A percentile compares a stretch with the other conserved stretches of the same genome.
These are phyloP conservation scores for Hypoxylon sp. DNA, from an alignment of 2,329 filamentous ascomycete genomes.

Conservation along the genomic window DNA sequence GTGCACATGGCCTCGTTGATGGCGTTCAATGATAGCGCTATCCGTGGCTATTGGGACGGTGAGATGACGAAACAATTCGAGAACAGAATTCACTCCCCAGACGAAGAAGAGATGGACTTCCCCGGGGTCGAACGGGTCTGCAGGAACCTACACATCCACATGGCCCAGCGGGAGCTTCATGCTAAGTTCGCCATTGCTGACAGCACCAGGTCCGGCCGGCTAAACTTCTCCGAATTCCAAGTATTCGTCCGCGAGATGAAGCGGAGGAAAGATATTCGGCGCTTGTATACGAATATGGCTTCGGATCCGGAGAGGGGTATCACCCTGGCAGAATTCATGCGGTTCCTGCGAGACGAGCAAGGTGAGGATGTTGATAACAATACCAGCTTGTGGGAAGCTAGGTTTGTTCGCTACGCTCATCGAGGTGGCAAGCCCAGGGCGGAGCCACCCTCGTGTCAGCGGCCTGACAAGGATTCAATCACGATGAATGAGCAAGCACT, in stretches of 20 bases:
- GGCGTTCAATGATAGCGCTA: conserved; percentile 85
- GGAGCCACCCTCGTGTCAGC: conserved; percentile 59
- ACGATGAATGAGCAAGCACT: conserved; percentile 86
- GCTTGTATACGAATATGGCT: conserved; percentile 77
- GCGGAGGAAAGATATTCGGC: conserved; percentile 83
- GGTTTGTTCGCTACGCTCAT: conserved; percentile 79
- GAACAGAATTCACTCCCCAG: conserved; percentile 64
- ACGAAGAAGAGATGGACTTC: conserved; percentile 82
- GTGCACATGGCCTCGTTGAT: conserved; percentile 92
- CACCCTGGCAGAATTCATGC: conserved; percentile 79
- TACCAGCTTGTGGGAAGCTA: conserved; percentile 75
- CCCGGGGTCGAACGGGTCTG: conserved; percentile 86
- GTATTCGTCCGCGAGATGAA: conserved; percentile 88
- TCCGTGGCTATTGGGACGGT: conserved; percentile 86
- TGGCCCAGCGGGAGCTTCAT: conserved; percentile 80
- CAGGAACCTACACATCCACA: conserved; percentile 92
- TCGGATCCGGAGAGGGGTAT: conserved; percentile 74
- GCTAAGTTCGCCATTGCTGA: conserved; percentile 83
- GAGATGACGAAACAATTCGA: conserved; percentile 82
- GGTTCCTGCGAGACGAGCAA: conserved; percentile 82
- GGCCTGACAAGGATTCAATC: conserved; percentile 63
- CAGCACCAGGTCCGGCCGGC: conserved; percentile 71
- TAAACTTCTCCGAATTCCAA: conserved; percentile 87
- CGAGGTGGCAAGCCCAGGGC: conserved; percentile 67
- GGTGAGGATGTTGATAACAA: conserved; percentile 81